Evolutionary conservation across 2,329 filamentous ascomycete genomes (phyloP), one percentile per base, ranked within the genome.

Genomic region (Trichoderma aggressivum): DNA sequence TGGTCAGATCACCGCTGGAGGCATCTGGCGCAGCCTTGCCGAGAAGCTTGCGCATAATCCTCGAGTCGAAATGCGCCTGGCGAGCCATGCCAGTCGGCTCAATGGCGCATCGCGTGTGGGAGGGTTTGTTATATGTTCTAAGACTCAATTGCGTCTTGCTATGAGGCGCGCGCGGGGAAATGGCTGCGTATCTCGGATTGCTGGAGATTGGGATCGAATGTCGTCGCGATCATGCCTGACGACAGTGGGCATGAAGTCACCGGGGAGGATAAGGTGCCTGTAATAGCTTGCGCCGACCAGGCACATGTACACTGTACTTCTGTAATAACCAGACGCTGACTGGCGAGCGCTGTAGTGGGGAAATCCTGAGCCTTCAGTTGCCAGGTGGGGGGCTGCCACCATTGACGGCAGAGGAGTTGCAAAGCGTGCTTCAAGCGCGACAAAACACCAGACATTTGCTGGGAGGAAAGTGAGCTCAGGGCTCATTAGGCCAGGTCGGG

Each of bases 41-140:
- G 36, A 89, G 85, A 28, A 89, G 84, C 81, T 88, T 87, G 78
- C 87, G 86, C 85, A 90, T 88, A 73, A 88, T 87, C 80, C 82
- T 86, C 72, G 84, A 85, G 75, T 87, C 70, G 73, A 74, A 74
- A 75, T 72, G 74, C 74, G 72, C 72, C 74, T 72, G 75, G 72
- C 76, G 77, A 79, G 79, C 81, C 81, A 82, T 82, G 69, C 66
- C 58, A 66, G 50, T 50, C 2, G 16, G 39, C 26, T 64, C 39
- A 63, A 64, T 56, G 62, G 68, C 53, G 71, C 71, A 72, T 72
- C 36, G 65, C 71, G 53, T 28, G 56, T 26, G 11, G 30, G 10
- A 21, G 10, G 2, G 34, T 7, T 36, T 28, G 21, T n/a, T 30
- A 39, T 36, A 58, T 28, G 21, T n/a, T 30, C 56, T 36, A 58